These are phyloP conservation scores for Fusarium cyanostomum DNA, from an alignment of 2,329 filamentous ascomycete species.

Conservation along the genomic window DNA sequence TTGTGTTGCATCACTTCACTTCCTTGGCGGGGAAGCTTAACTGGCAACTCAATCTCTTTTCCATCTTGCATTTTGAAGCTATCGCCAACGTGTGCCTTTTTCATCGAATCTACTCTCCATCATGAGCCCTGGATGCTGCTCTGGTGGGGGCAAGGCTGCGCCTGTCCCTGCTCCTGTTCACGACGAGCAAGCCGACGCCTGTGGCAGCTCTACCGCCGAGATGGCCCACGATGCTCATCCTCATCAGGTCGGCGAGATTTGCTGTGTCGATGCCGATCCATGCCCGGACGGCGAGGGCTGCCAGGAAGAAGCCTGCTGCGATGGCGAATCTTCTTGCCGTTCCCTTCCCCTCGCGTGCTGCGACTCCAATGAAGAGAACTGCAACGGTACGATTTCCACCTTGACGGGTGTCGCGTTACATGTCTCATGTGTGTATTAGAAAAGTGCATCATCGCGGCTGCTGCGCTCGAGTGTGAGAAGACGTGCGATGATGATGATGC, in stretches of 20 bases:
- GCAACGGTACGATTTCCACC: neutral
- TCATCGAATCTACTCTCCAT: neutral
- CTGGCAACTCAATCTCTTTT: neutral
- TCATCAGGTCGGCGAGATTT: neutral
- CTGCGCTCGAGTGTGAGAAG: constrained; percentile 24
- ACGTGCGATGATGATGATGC: constrained; percentile 7
- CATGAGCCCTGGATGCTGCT: neutral
- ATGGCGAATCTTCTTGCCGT: neutral
- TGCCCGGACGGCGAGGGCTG: neutral
- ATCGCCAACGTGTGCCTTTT: neutral
- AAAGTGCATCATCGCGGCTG: constrained; percentile 19
- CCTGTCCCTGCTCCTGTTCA: neutral
- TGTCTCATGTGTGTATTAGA: neutral
- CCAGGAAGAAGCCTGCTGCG: neutral
- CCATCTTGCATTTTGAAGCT: neutral
- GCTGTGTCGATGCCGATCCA: neutral
- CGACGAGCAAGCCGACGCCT: neutral
- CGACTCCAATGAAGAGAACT: constrained; percentile 4
- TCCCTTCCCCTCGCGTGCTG: constrained; percentile 1
- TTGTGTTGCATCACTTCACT: neutral
- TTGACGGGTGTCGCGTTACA: too few species aligned
- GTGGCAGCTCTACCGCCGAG: neutral
- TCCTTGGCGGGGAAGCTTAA: neutral
- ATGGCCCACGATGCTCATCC: neutral
- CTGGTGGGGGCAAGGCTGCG: neutral